phyloP scores from a whole-genome alignment of 176 grass and related monocot species.

The Lolium multiflorum region DNA sequence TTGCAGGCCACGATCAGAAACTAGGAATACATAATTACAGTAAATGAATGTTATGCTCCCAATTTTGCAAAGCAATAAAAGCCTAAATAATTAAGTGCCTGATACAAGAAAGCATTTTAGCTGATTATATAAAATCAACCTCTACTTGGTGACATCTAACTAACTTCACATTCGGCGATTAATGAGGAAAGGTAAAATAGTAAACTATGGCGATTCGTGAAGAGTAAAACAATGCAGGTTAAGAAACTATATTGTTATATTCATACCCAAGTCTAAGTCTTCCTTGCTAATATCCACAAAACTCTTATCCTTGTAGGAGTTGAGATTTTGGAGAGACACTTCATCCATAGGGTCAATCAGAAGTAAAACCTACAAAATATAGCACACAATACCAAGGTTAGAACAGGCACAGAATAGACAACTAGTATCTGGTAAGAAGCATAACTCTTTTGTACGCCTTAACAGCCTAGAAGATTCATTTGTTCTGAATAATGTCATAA shows the following conservation, averaged over 20 bases:
- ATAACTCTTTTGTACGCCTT: not conserved
- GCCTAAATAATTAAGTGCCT: not conserved
- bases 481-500: constrained; percentile 12
- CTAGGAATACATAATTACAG: not conserved
- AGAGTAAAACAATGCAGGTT: constrained; percentile 6
- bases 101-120: not conserved
- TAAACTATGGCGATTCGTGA: not conserved
- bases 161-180: not conserved
- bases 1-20: constrained; percentile 31
- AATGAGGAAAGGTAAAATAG: not conserved
- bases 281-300: constrained; percentile 99
- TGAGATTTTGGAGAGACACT: constrained; percentile 86
- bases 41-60: not conserved
- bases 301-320: constrained; percentile 94
- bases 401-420: not conserved
- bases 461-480: not conserved
- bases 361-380: constrained; percentile 78
- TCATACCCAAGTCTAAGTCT: constrained; percentile 83
- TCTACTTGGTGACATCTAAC: not conserved
- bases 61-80: constrained; percentile 2
- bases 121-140: not conserved
- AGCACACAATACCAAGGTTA: constrained; percentile 16
- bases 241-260: constrained; percentile 11
- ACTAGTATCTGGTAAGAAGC: not conserved
- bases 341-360: constrained; percentile 99